Conservation (phyloP, 768 basidiomycete species). For the Collybia sordida region DNA sequence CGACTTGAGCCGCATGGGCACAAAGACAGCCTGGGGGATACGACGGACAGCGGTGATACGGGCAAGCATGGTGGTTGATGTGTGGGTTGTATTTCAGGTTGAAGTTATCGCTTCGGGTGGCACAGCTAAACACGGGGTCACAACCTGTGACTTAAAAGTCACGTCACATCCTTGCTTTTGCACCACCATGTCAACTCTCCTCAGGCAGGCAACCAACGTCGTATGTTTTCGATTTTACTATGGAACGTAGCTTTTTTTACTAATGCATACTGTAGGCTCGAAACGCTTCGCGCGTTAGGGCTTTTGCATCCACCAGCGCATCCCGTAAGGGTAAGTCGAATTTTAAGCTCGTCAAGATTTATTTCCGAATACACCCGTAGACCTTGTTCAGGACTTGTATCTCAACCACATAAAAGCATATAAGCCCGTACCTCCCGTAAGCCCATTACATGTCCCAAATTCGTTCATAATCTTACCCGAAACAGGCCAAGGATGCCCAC, state of each 20-base stretch:
- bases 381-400: constrained; percentile 92
- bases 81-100: constrained; percentile 16
- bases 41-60: constrained; percentile 40
- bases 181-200: constrained; percentile 66
- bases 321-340: constrained; percentile 60
- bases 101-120: constrained; percentile 6
- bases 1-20: constrained; percentile 37
- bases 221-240: constrained; percentile 31
- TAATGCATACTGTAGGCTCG: constrained; percentile 41
- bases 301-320: constrained; percentile 60
- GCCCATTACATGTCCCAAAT: constrained; percentile 27
- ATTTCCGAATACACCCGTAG: constrained; percentile 55
- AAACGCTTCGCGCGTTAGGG: constrained; percentile 47
- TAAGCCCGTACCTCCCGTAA: constrained; percentile 72
- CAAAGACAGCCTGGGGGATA: constrained; percentile 33
- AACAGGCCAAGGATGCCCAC: constrained; percentile 86
- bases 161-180: constrained; percentile 44
- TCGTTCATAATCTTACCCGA: background rate
- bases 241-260: background rate
- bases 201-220: constrained; percentile 55
- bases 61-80: constrained; percentile 40
- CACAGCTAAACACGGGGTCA: constrained; percentile 15
- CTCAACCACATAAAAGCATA: constrained; percentile 87
- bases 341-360: constrained; percentile 4
- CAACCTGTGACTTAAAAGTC: constrained; percentile 31